Percentiles rank a stretch among this genome's conserved stretches.
These are phyloP conservation scores for Agaricus subrufescens DNA, from an alignment of 768 basidiomycete genomes.

Conservation along the genomic window DNA sequence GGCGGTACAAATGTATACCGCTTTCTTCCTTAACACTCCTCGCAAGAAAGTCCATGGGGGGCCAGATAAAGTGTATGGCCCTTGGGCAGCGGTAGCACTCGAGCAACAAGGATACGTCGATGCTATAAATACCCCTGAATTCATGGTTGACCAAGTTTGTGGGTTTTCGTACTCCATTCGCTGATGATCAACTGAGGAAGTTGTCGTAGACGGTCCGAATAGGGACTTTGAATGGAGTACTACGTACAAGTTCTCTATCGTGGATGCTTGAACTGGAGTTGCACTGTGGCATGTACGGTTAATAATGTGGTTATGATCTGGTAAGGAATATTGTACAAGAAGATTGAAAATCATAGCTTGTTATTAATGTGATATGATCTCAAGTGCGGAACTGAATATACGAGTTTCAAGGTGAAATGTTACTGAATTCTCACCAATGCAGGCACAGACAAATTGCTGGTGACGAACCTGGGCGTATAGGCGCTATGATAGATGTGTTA, in stretches of 20 bases:
- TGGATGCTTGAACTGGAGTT: not conserved
- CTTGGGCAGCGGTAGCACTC: slow-evolving; percentile 42
- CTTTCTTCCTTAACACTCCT: slow-evolving; percentile 39
- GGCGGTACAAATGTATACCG: slow-evolving; percentile 46
- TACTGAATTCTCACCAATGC: no score
- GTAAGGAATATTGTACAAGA: no score
- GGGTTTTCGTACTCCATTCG: slow-evolving; percentile 16
- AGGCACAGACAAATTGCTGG: no score
- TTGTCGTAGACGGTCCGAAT: slow-evolving; percentile 32
- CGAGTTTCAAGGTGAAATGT: no score
- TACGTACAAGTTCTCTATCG: slow-evolving; percentile 42
- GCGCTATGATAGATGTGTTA: no score
- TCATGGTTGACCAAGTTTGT: slow-evolving; percentile 51
- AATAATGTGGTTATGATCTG: no score
- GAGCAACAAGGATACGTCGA: slow-evolving; percentile 51
- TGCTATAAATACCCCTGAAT: slow-evolving; percentile 54
- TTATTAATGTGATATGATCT: no score
- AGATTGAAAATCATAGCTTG: not conserved
- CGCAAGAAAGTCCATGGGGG: slow-evolving; percentile 48
- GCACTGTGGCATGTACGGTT: no score
- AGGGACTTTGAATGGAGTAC: slow-evolving; percentile 42
- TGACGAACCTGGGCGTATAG: no score
- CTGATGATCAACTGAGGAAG: not conserved
- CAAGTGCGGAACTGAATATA: no score
- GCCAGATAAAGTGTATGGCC: slow-evolving; percentile 33